Conservation (phyloP, 208 protist species). For the Acanthamoeba sp. region DNA sequence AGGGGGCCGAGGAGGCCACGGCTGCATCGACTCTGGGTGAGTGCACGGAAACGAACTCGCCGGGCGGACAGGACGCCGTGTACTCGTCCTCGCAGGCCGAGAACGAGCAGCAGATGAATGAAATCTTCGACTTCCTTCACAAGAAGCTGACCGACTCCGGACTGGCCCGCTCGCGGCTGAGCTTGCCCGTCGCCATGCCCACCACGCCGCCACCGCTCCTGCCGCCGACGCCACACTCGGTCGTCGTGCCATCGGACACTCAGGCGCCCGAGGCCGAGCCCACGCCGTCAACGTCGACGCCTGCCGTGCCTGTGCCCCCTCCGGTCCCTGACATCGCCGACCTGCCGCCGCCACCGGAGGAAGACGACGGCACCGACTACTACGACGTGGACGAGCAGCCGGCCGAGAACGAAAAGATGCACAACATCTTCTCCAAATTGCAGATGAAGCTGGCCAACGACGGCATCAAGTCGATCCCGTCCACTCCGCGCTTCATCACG, state of each 20-base stretch:
- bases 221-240: background rate
- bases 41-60: background rate
- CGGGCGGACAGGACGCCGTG: background rate
- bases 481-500: background rate
- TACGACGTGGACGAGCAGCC: background rate
- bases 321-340: background rate
- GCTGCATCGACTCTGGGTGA: background rate
- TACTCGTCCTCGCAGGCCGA: background rate
- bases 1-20: background rate
- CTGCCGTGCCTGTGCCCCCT: background rate
- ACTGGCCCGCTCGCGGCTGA: background rate
- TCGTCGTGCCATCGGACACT: background rate
- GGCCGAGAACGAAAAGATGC: background rate
- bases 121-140: conserved; percentile 40
- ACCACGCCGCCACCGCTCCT: background rate
- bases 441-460: conserved; percentile 26
- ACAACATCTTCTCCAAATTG: conserved; percentile 1
- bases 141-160: background rate
- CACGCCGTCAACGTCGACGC: background rate
- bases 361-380: background rate
- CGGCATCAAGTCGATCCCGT: background rate
- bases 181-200: conserved; percentile 2
- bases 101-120: conserved; percentile 52
- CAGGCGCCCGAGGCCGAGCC: background rate
- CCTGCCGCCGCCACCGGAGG: background rate